These are phyloP conservation scores for Monosiga brevicollis DNA, from an alignment of 78 protist species.

Conservation along the genomic window DNA sequence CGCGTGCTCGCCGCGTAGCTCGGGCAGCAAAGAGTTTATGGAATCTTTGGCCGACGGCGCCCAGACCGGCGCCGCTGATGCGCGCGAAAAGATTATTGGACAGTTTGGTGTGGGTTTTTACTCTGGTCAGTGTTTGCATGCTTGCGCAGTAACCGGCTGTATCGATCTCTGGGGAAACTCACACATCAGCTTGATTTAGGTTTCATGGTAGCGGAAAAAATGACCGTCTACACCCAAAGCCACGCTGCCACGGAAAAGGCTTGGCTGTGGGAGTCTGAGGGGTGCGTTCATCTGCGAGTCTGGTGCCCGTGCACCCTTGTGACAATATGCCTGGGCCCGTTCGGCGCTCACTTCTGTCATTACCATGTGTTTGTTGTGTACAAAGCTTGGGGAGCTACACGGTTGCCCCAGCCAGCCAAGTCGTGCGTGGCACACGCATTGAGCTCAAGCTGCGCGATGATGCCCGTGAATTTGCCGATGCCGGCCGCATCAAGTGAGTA, in stretches of 20 bases:
- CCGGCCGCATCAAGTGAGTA: slow-evolving; percentile 31
- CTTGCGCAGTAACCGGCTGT: no score
- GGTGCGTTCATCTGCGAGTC: neutral
- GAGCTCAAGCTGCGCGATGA: slow-evolving; percentile 53
- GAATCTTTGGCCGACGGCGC: slow-evolving; percentile 25
- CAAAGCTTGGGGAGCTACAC: slow-evolving; percentile 17
- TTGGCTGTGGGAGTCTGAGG: slow-evolving; percentile 45
- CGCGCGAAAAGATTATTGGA: slow-evolving; percentile 67
- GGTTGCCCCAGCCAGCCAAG: slow-evolving; percentile 67
- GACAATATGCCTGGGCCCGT: neutral
- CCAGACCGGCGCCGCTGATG: slow-evolving; percentile 4
- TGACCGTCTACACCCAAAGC: slow-evolving; percentile 39
- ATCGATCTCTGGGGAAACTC: no score
- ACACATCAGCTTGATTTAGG: neutral
- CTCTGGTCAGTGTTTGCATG: no score
- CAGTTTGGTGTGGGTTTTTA: slow-evolving; percentile 99
- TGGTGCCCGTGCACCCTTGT: no score
- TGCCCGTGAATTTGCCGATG: slow-evolving; percentile 47
- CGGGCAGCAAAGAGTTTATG: slow-evolving; percentile 50
- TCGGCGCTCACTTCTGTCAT: neutral
- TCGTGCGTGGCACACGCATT: slow-evolving; percentile 80
- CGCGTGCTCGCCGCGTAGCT: no score
- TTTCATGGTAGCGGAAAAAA: neutral
- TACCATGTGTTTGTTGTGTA: neutral
- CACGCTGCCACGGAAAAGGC: slow-evolving; percentile 26